A percentile compares a stretch with the other conserved stretches of the same genome.
Conservation (phyloP, 805 yeast genomes). For the Clavispora phyllophila region DNA sequence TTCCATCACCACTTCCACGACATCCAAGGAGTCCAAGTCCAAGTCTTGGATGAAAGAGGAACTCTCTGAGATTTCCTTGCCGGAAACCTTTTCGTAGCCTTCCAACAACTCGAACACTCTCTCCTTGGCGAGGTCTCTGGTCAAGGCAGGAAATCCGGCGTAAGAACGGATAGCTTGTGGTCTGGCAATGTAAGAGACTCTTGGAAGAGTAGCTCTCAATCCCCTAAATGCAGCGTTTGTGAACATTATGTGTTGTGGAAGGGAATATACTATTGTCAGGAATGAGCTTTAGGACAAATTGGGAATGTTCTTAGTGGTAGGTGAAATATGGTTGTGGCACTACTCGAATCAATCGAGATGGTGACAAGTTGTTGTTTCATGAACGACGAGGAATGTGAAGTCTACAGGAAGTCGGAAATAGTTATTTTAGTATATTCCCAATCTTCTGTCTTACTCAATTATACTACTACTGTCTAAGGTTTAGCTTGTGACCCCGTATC, state of each 20-base stretch:
- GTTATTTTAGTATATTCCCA: too few relatives aligned
- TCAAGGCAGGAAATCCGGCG: conserved; percentile 56
- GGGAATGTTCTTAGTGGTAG: conserved; percentile 1
- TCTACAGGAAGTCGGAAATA: too few relatives aligned
- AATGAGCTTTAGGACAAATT: background rate
- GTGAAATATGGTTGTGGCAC: conserved; percentile 3
- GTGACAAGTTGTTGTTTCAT: background rate
- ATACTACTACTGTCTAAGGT: too few relatives aligned
- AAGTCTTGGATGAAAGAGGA: conserved; percentile 36
- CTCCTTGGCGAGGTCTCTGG: conserved; percentile 57
- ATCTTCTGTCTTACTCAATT: too few relatives aligned
- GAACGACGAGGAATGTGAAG: too few relatives aligned
- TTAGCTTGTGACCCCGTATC: too few relatives aligned
- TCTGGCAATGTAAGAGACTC: conserved; percentile 5
- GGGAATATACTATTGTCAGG: background rate
- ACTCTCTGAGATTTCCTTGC: conserved; percentile 33
- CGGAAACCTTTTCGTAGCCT: conserved; percentile 54
- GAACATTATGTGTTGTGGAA: conserved; percentile 21
- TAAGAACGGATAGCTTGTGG: conserved; percentile 30
- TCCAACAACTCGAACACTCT: conserved; percentile 61
- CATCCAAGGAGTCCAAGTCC: conserved; percentile 45
- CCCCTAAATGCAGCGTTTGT: conserved; percentile 25
- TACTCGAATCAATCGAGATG: background rate
- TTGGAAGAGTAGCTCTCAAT: conserved; percentile 18
- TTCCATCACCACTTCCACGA: conserved; percentile 44